Conservation (phyloP, 2,329 filamentous ascomycete species). For the Stenocarpella maydis region DNA sequence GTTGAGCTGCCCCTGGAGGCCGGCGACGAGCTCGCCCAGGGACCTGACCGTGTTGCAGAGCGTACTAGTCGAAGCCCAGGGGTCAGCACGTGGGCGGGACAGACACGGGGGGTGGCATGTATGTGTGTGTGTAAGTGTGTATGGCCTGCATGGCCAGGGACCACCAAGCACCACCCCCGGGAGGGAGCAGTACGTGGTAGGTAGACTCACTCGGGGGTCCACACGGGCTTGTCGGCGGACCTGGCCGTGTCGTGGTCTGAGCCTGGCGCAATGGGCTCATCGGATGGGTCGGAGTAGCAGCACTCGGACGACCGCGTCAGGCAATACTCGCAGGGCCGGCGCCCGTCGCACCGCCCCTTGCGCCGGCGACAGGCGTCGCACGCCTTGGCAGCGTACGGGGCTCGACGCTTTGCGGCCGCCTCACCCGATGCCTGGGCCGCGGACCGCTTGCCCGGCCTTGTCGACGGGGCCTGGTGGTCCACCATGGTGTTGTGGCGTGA, state of each 20-base stretch:
- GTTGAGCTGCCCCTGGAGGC: background rate
- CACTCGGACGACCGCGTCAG: background rate
- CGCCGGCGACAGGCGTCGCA: background rate
- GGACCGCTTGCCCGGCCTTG: background rate
- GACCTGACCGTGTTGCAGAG: background rate
- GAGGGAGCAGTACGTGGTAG: too few species aligned
- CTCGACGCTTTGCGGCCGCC: background rate
- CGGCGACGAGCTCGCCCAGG: background rate
- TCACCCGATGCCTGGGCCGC: background rate
- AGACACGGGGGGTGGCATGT: too few species aligned
- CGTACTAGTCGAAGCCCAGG: background rate
- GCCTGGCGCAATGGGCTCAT: background rate
- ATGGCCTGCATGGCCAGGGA: too few species aligned
- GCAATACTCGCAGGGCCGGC: background rate
- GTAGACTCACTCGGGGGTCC: background rate
- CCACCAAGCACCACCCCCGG: too few species aligned
- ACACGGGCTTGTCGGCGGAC: background rate
- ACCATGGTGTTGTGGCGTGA: background rate
- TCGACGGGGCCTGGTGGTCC: background rate
- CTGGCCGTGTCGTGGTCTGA: background rate
- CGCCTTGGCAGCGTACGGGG: background rate
- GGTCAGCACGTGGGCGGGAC: too few species aligned
- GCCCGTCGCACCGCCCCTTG: background rate
- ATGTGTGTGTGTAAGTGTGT: too few species aligned
- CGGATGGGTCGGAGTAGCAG: background rate